Evolutionary conservation across 2,329 filamentous ascomycete species (phyloP).

Genomic region (Cercospora canescens): DNA sequence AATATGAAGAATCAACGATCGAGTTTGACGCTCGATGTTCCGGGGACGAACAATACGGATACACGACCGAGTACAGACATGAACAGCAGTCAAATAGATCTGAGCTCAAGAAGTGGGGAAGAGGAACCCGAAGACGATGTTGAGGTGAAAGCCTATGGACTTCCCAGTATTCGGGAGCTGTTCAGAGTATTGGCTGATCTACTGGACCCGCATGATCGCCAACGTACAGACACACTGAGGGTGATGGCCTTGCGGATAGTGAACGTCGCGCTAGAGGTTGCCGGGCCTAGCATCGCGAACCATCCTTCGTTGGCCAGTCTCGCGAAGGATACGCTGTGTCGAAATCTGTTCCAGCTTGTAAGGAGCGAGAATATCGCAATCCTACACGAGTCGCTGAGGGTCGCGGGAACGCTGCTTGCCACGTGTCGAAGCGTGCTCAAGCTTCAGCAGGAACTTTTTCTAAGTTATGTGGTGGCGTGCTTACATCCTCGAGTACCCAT

Average conservation of each 20-base stretch:
- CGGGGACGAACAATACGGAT: conserved; percentile 34
- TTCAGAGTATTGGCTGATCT: conserved; percentile 93
- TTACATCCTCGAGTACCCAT: conserved; percentile 94
- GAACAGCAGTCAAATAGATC: conserved; percentile 46
- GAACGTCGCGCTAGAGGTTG: conserved; percentile 93
- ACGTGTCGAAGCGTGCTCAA: conserved; percentile 91
- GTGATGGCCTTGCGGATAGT: conserved; percentile 98
- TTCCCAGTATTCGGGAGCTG: conserved; percentile 91
- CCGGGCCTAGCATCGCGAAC: conserved; percentile 89
- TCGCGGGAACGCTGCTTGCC: conserved; percentile 84
- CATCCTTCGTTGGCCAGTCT: conserved; percentile 85
- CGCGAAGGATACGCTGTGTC: conserved; percentile 89
- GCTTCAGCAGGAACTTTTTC: conserved; percentile 91
- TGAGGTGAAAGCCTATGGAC: conserved; percentile 80
- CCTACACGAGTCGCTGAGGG: conserved; percentile 86
- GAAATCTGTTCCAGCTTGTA: conserved; percentile 93
- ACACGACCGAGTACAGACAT: conserved; percentile 38
- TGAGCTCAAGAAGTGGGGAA: conserved; percentile 34
- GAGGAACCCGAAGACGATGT: conserved; percentile 45
- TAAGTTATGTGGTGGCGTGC: conserved; percentile 92
- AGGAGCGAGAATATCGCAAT: conserved; percentile 96
- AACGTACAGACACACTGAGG: conserved; percentile 91
- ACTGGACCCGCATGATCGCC: conserved; percentile 86
- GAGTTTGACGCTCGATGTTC: conserved; percentile 61
- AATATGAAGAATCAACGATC: conserved; percentile 45